Base-by-base conservation (phyloP, 2,329 filamentous ascomycete species). In the Bipolaris bicolor region DNA sequence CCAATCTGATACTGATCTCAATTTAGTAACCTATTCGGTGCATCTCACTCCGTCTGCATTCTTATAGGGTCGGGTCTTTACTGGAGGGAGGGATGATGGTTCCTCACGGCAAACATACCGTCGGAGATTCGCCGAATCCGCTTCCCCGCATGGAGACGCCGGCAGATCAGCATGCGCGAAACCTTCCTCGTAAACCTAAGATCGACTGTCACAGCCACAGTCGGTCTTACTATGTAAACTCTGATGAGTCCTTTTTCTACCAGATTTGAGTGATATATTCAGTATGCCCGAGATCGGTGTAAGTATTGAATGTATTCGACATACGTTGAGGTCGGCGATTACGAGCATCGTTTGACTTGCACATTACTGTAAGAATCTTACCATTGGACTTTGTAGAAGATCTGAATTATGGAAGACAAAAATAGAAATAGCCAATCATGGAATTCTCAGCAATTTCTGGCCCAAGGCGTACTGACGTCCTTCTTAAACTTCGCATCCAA, bases 401-500 rank as follows among this genome's bases (percentile, higher is more conserved):
- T n/a, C 10, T 3, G 10, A 18, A 18, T 11, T 10, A 9, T 31
- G 20, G 1, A 20, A 6, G 6, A 18, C 11, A 20, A 46, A 5
- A 13, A 20, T 2, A 9, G 10, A 33, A 20, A 33, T 34, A 5
- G 9, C 29, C 6, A 20, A 7, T 7, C 7, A 11, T 7, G 10
- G 6, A 9, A 15, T 29, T 11, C 13, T 20, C 11, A 46, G 24
- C 9, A 9, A 15, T 31, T 10, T 20, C 20, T 20, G 7, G 36
- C 36, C 47, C 47, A 49, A 20, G 47, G 47, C 10, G 49, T 34
- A 24, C 20, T 39, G 3, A 43, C 34, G 7, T 55, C 40, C 16
- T 46, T 56, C n/a, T 44, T 53, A 9, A 48, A 57, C 36, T 41
- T 44, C 15, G 20, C 26, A 20, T 69, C 63, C 40, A 70, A 11